Evolutionary conservation across 139 green algal species (phyloP), one percentile per base, ranked within the genome.

Genomic region (Eudorina sp.): DNA sequence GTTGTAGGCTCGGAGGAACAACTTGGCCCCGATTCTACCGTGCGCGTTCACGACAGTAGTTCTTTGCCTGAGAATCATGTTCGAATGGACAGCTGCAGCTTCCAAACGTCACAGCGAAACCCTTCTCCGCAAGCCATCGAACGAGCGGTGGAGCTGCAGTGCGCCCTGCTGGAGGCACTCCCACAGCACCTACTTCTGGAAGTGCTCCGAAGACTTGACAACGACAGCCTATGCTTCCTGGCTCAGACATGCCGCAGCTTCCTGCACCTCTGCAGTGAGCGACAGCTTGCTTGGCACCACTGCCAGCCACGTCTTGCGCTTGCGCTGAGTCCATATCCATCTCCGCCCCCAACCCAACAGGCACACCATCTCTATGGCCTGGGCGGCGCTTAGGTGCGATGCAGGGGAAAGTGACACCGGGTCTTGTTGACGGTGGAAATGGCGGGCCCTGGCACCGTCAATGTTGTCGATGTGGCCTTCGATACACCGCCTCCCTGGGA

Each of bases 131-230:
- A n/a, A n/a, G n/a, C n/a, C n/a, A n/a, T n/a, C n/a, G n/a, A n/a
- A n/a, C n/a, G n/a, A n/a, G n/a, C n/a, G n/a, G n/a, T n/a, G n/a
- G 51, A 68, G 0, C 19, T 0, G 29, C 76, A 27, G 27, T 83
- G 76, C 34, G 34, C 55, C 19, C 38, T 84, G 9, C 38, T 73
- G 38, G 77, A 84, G 0, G 1, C 7, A 1, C 45, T 86, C 16
- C 88, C 88, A 4, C 51, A 64, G 19, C 43, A 58, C 23, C 13
- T 91, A 8, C 70, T 91, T 31, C 55, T 91, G 16, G 45, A 70
- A 7, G 25, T 91, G 7, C 16, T 91, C 38, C n/a, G 53, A 2
- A 48, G 48, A 25, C 55, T 91, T 3, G 88, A 91, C 60, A 29
- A 77, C 3, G 60, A 45, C 31, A 80, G 43, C 46, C 55, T 84